These are phyloP conservation scores for Pseudogymnoascus sp. DNA, from an alignment of 2,329 filamentous ascomycete species.

Conservation along the genomic window DNA sequence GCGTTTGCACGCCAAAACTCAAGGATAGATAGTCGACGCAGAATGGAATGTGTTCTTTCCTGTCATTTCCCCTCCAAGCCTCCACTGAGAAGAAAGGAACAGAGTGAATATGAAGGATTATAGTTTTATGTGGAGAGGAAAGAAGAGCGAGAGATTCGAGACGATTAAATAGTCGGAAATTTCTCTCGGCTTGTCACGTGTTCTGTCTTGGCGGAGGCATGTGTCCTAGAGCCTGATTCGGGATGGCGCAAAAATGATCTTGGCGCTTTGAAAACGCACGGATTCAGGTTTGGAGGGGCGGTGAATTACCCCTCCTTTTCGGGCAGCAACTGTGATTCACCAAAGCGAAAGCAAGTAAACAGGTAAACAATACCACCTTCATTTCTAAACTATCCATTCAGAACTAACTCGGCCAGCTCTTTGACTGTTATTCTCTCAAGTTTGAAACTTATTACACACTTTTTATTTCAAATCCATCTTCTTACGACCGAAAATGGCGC, in stretches of 20 bases:
- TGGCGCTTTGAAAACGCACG: slow-evolving; percentile 6
- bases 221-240: not conserved
- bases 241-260: slow-evolving; percentile 3
- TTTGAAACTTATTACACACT: slow-evolving; percentile 12
- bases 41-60: slow-evolving; percentile 44
- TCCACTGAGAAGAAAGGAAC: slow-evolving; percentile 43
- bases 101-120: slow-evolving; percentile 60
- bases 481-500: slow-evolving; percentile 35
- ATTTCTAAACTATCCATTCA: not conserved
- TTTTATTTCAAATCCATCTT: slow-evolving; percentile 11
- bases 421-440: not conserved
- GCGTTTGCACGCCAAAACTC: slow-evolving; percentile 34
- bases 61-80: slow-evolving; percentile 62
- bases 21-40: slow-evolving; percentile 50
- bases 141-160: slow-evolving; percentile 20
- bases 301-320: slow-evolving; percentile 10
- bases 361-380: slow-evolving; percentile 9
- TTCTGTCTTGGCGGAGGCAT: not conserved
- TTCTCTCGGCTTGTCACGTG: not conserved
- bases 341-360: slow-evolving; percentile 3
- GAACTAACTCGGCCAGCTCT: not conserved
- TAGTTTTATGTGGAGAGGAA: slow-evolving; percentile 37
- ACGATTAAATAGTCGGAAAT: slow-evolving; percentile 6
- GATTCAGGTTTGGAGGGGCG: slow-evolving; percentile 6
- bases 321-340: slow-evolving; percentile 10